phyloP scores from a whole-genome alignment of 169 alveolate species.

The Perkinsus olseni region DNA sequence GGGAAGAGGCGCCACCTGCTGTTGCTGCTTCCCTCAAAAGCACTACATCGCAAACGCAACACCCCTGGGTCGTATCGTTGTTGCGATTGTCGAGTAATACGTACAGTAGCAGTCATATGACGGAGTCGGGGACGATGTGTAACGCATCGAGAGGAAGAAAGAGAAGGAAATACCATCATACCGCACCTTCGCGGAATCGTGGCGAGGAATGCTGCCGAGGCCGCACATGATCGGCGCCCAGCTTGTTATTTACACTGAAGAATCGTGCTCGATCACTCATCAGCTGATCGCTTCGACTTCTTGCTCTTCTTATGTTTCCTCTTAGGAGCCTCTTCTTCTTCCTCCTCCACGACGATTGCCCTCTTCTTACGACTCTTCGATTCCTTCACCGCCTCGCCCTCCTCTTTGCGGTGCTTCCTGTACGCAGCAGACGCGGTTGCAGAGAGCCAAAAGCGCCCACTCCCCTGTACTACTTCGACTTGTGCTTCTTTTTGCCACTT shows the following conservation, averaged over 20 bases:
- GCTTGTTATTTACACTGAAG: background rate
- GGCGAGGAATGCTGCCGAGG: too few species aligned
- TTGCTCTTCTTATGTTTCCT: background rate
- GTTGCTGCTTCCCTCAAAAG: background rate
- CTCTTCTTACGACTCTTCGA: background rate
- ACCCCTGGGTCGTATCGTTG: background rate
- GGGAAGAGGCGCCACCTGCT: too few species aligned
- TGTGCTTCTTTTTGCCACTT: too few species aligned
- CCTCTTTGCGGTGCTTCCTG: background rate
- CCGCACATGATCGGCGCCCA: too few species aligned
- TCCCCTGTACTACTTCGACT: background rate
- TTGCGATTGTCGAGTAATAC: background rate
- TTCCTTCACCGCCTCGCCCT: background rate
- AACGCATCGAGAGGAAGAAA: background rate
- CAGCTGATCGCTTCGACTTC: background rate
- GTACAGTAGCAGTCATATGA: background rate
- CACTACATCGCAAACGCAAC: background rate
- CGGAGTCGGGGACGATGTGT: background rate
- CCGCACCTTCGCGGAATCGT: too few species aligned
- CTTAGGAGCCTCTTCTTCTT: background rate
- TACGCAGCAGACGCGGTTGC: background rate
- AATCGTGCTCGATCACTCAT: background rate
- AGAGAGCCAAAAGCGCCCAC: background rate
- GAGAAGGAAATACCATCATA: too few species aligned
- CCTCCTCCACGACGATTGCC: background rate